phyloP scores from a whole-genome alignment of 78 protist genomes.

The Blattamonas nauphoetae region DNA sequence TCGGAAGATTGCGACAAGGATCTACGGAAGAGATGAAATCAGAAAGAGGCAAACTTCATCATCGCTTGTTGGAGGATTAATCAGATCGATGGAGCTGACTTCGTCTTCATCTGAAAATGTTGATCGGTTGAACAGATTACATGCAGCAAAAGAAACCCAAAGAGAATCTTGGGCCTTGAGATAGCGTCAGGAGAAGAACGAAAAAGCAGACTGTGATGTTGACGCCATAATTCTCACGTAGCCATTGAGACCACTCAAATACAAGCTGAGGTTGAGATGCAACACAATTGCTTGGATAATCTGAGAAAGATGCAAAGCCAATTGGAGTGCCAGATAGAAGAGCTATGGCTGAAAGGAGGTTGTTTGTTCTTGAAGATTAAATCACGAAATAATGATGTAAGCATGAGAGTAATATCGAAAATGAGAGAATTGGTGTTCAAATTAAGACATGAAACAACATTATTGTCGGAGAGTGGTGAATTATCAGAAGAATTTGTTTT shows the following conservation, averaged over 20 bases:
- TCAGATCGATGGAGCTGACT: neutral
- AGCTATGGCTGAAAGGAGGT: neutral
- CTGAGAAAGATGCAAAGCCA: neutral
- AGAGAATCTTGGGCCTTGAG: neutral
- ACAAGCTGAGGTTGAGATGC: neutral
- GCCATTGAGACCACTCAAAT: neutral
- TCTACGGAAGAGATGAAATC: neutral
- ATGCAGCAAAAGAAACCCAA: neutral
- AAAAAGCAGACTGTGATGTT: neutral
- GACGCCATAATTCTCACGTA: neutral
- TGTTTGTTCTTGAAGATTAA: neutral
- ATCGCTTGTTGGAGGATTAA: neutral
- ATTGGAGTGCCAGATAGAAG: neutral
- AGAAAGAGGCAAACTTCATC: neutral
- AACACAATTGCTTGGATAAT: neutral
- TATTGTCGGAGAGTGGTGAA: too few species aligned
- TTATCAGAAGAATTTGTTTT: too few species aligned
- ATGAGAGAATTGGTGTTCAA: too few species aligned
- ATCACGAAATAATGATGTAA: too few species aligned
- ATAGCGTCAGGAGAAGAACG: neutral
- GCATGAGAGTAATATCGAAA: too few species aligned
- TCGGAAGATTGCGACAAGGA: neutral
- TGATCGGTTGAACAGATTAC: neutral
- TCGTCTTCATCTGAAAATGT: neutral
- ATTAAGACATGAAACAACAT: too few species aligned